A percentile compares a stretch with the other conserved stretches of the same genome.
These are phyloP conservation scores for Ajuga chamaepitys DNA, from an alignment of 257 asterid genomes.

Conservation along the genomic window DNA sequence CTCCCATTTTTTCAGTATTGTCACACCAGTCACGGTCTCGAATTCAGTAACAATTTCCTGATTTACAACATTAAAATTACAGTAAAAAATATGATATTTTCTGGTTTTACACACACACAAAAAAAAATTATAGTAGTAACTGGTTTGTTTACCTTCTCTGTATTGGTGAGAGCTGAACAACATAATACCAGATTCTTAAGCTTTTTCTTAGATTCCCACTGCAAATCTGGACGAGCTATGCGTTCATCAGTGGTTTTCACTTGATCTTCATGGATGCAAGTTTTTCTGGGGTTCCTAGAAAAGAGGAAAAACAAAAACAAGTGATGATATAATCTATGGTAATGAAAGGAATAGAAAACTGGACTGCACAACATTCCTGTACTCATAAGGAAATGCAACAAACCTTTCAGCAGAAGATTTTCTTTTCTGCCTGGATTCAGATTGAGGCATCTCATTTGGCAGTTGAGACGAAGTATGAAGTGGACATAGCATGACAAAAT, in stretches of 20 bases:
- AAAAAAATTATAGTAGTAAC: neutral
- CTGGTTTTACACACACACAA: neutral
- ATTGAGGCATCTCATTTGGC: conserved; percentile 45
- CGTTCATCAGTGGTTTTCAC: conserved; percentile 23
- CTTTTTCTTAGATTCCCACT: conserved; percentile 44
- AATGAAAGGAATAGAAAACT: neutral
- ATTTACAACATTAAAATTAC: conserved; percentile 4
- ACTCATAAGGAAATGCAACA: neutral
- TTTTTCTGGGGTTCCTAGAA: conserved; percentile 28
- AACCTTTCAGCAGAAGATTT: conserved; percentile 42
- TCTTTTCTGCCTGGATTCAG: conserved; percentile 36
- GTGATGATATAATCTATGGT: neutral
- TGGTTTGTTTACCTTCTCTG: conserved; percentile 54
- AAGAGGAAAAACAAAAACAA: neutral
- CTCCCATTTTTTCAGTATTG: conserved; percentile 68
- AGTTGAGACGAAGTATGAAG: conserved; percentile 53
- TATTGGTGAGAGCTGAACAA: conserved; percentile 62
- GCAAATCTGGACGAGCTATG: conserved; percentile 21
- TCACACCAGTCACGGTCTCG: conserved; percentile 41
- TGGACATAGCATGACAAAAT: conserved; percentile 88
- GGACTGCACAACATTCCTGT: neutral
- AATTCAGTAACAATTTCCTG: conserved; percentile 58
- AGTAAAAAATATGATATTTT: neutral
- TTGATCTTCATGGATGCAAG: conserved; percentile 19
- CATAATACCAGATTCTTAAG: conserved; percentile 54